phyloP scores from a whole-genome alignment of 2,329 filamentous ascomycete genomes.

The Colletotrichum aenigma region DNA sequence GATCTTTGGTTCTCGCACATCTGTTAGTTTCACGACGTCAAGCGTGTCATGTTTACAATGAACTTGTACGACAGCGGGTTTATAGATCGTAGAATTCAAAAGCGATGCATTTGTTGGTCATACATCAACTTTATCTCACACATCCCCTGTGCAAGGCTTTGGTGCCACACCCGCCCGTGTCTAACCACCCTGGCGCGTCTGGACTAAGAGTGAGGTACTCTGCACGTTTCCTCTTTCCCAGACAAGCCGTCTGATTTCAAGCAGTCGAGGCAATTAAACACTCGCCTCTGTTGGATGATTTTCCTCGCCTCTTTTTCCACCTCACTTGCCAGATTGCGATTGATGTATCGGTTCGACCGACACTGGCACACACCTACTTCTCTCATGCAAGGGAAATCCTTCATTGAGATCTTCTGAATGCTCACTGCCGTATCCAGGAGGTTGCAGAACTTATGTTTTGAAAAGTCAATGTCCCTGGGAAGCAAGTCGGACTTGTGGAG shows the following conservation, averaged over 20 bases:
- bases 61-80: not conserved
- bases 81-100: constrained; percentile 7
- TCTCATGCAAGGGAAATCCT: not conserved
- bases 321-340: not conserved
- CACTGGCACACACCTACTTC: constrained; percentile 1
- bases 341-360: not conserved
- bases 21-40: not conserved
- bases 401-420: constrained; percentile 10
- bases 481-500: constrained; percentile 12
- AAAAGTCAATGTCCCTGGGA: constrained; percentile 19
- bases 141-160: not conserved
- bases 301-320: constrained; percentile 5
- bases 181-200: not conserved
- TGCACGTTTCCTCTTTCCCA: not conserved
- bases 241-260: not conserved
- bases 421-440: constrained; percentile 5
- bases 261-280: constrained; percentile 22
- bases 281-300: constrained; percentile 7
- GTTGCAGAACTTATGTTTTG: constrained; percentile 17
- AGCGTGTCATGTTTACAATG: not conserved
- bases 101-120: not conserved
- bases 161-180: not conserved
- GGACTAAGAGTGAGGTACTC: not conserved
- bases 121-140: not conserved
- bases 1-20: not conserved